Evolutionary conservation across 2,329 filamentous ascomycete genomes (phyloP), one percentile per base, ranked within the genome.

Genomic region (Plenodomus tracheiphilus): DNA sequence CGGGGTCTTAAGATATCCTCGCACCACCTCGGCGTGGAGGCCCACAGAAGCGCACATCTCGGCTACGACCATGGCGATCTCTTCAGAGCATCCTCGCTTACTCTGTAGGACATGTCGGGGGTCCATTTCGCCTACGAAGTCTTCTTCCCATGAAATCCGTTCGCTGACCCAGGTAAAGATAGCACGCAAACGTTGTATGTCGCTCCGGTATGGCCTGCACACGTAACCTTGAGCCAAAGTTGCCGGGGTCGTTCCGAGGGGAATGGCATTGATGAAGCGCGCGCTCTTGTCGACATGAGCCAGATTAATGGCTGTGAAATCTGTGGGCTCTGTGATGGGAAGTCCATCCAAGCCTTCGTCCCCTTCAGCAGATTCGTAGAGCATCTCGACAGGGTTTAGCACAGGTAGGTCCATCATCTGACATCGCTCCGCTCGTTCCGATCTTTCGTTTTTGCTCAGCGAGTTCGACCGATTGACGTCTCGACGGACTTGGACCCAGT

Each of bases 91-190:
- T 4, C 85, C 94, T 53, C 92, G 83, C 70, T 89, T 92, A 16
- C 85, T 86, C 59, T 94, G 87, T 25, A 99, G 86, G 4, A 96
- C 89, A 39, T 89, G 84, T 46, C 88, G 83, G 2, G 91, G 87
- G 69, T 99, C 91, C 43, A 94, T 77, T 7, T 87, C 81, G n/a
- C 87, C 88, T 59, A 96, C 91, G 56, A 91, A 91, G 57, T 96
- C 91, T 63, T 97, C 93, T 68, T 99, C 94, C 94, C 94, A 99
- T 25, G 83, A 84, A 47, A 99, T 86, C 61, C 93, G 91, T 69
- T 99, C 94, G n/a, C 90, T 84, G 4, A 96, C 90, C 93, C 93
- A 99, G 1, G 89, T 97, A 66, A 97, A 99, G 54, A 99, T 97
- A 15, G 94, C 93, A 19, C 95, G 84, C 20, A 99, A 75, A 30